phyloP scores from a whole-genome alignment of 2,329 filamentous ascomycete genomes.

The Magnaporthiopsis poae region DNA sequence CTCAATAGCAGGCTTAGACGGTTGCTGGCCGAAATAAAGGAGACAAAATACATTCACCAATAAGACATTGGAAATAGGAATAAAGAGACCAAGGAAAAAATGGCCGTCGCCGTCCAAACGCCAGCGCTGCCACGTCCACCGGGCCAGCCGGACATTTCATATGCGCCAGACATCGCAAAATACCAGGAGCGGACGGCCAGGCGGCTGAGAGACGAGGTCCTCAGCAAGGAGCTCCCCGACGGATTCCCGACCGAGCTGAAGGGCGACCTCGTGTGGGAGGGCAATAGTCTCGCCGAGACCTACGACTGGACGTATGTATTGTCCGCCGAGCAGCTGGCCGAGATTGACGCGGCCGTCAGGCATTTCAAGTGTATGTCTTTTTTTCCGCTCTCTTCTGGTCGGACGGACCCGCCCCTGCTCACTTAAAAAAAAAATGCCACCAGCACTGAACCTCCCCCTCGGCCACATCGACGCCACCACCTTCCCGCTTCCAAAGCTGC shows the following conservation, averaged over 20 bases:
- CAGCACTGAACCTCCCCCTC: constrained; percentile 25
- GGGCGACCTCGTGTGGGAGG: constrained; percentile 49
- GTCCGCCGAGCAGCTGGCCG: constrained; percentile 33
- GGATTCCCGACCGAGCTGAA: constrained; percentile 40
- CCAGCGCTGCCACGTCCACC: constrained; percentile 18
- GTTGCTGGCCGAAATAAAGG: constrained; percentile 18
- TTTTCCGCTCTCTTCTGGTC: background rate
- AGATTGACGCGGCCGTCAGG: constrained; percentile 33
- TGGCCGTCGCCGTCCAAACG: constrained; percentile 2
- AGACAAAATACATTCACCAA: constrained; percentile 35
- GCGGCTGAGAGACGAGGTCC: constrained; percentile 30
- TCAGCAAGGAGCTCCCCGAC: constrained; percentile 32
- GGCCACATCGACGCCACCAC: constrained; percentile 37
- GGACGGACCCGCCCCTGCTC: no score
- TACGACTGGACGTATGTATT: constrained; percentile 47
- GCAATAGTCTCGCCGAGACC: constrained; percentile 32
- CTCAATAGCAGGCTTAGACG: no score
- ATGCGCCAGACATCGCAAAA: constrained; percentile 43
- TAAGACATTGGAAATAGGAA: constrained; percentile 31
- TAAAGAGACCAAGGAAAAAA: background rate
- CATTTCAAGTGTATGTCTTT: constrained; percentile 30
- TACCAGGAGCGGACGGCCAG: constrained; percentile 40
- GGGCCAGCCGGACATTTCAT: constrained; percentile 49
- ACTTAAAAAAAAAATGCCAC: no score
- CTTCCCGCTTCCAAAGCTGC: constrained; percentile 46